Base-by-base conservation (phyloP, 1,139 yeast species). In the Debaryomycetaceae sp. region DNA sequence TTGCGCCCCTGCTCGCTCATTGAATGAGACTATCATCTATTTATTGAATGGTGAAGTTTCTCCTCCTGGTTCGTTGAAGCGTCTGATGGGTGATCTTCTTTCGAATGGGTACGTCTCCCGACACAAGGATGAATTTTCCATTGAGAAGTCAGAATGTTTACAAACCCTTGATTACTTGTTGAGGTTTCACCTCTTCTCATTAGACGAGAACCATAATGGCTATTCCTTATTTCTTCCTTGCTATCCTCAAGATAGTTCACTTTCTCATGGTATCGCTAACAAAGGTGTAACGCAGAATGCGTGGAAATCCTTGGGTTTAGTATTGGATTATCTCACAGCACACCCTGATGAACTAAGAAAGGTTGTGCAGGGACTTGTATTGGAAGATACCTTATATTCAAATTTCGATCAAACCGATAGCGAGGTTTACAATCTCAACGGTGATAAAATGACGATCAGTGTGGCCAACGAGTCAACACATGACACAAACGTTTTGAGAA, bases 181-280 rank as follows among this genome's bases (percentile, higher is more conserved):
- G 39, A 49, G 56, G 5, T 64, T 62, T 50, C 65, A 57, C 6
- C 53, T 74, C 36, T 58, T 63, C 23, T 59, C 62, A 9, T 76
- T 81, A 44, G 72, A 77, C 20, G 76, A 80, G 8, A 78, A 81
- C 45, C 63, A 65, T 17, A 53, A 65, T 20, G 95, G 96, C 0
- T 88, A 87, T 66, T 81, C 97, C 0, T 67, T 85, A 0, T 80
- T 93, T 43, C 65, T 91, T 36, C 99, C 98, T 0, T 84, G 93
- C 49, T 83, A 87, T 24, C 31, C 31, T 27, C 31, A 8, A 4
- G 31, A 8, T 8, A 17, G 2, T 17, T 27, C 11, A 27, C 8
- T 8, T 27, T 27, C 31, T 7, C 11, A 11, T 7, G 31, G 31
- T 27, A 11, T 7, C 11, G 11, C 8, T 8, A 27, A 27, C 4